Base-by-base conservation (phyloP, 2,329 filamentous ascomycete genomes). In the Chaetomiaceae sp. region DNA sequence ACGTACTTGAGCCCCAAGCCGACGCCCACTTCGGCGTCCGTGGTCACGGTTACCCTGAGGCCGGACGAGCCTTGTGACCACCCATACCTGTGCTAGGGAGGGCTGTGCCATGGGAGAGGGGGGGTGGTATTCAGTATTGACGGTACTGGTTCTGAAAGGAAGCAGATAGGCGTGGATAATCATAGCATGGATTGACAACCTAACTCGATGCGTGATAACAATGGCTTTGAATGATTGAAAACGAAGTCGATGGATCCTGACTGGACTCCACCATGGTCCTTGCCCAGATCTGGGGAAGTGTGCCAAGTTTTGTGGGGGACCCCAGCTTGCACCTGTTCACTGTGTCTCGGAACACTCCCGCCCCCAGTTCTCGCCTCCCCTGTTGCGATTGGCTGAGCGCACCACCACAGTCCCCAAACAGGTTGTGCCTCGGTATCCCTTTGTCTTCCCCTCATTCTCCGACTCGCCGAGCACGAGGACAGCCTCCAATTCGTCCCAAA, bases 1-100 rank as follows among this genome's bases (percentile, higher is more conserved):
- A 63, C 61, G 0, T 59, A 53, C 34, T 44, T 59, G 20, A 55
- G 49, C 2, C 55, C 60, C 12, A 51, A 35, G 9, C 31, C 56
- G 8, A 48, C 54, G 2, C 55, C 54, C 8, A 43, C 49, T 2
- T 41, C 50, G 14, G 17, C 51, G 14, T 35, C 53, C 13, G 39
- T 57, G 5, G 52, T 54, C 5, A 62, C 58, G 2, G 43, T 61
- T 7, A 61, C 60, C 0, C 39, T 62, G 37, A 39, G 53, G n/a
- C 59, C 60, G 10, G 59, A 61, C 37, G 58, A 62, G 31, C 60
- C 60, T 2, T 59, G 57, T 42, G 44, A 59, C 10, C 39, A 58
- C 20, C 47, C 55, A 19, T 53, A 47, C 34, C 51, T 52, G 41
- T 56, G 57, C 34, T 58, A 42, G 25, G 31, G n/a, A n/a, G n/a